Conservation (phyloP, 108 stramenopile species). For the Nannochloropsis gaditana region DNA sequence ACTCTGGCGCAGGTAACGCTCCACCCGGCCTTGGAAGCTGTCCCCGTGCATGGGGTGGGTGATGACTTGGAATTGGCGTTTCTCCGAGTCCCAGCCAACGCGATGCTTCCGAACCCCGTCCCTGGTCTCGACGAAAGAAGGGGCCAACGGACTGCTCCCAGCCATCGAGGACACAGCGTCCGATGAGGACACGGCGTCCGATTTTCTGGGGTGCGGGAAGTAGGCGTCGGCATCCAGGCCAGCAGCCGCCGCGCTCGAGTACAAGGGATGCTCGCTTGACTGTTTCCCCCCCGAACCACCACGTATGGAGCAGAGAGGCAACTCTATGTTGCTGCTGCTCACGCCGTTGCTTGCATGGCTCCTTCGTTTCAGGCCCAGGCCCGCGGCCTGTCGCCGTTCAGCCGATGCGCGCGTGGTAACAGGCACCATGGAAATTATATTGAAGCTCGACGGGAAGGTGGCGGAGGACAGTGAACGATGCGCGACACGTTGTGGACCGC, state of each 20-base stretch:
- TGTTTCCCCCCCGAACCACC: neutral
- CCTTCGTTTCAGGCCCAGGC: too few species aligned
- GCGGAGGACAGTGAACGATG: neutral
- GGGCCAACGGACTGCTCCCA: neutral
- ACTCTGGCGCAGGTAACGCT: constrained; percentile 39
- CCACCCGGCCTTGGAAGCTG: constrained; percentile 15
- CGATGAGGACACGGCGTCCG: too few species aligned
- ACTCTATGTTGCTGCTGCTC: neutral
- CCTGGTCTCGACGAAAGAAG: neutral
- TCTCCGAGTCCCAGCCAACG: neutral
- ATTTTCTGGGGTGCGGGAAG: too few species aligned
- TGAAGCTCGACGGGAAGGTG: neutral
- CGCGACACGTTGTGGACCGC: neutral
- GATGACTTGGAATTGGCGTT: neutral
- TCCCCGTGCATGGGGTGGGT: neutral
- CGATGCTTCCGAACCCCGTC: neutral
- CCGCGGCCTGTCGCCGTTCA: neutral
- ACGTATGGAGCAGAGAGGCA: too few species aligned
- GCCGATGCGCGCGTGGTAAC: neutral
- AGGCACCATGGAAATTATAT: neutral
- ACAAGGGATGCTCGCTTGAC: neutral
- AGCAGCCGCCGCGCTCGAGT: too few species aligned
- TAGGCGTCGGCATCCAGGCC: too few species aligned
- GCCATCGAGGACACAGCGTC: too few species aligned
- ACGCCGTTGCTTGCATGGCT: neutral